Base-by-base conservation (phyloP, 2,329 filamentous ascomycete genomes). In the Xylariomycetidae sp. region DNA sequence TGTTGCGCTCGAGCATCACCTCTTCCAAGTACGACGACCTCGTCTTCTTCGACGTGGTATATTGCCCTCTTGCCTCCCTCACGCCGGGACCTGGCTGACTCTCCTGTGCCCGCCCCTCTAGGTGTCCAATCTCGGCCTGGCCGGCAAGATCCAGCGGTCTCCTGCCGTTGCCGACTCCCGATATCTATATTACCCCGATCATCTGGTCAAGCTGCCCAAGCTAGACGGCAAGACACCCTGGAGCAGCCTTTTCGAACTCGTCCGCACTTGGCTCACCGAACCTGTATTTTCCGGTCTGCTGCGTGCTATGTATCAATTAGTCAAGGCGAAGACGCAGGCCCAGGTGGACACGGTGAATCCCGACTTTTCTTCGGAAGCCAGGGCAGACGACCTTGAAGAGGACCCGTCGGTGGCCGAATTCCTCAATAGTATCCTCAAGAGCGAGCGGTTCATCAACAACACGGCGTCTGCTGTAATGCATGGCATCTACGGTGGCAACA, bases 401-500 rank as follows among this genome's bases (percentile, higher is more conserved):
- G 85, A 92, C 50, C 78, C 88, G 55, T 85, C 83, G 2, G 63
- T 92, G n/a, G 79, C 74, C 19, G 68, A 72, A 1, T 90, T 82
- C 52, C 54, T 87, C 6, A 58, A 62, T 2, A 64, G 76, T 19
- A 59, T 76, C 6, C 56, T 80, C 12, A 59, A 59, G 4, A 67
- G 70, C 26, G 63, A 68, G 15, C 57, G 65, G 20, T 43, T 84
- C 6, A 76, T 77, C 10, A 70, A 92, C 46, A 89, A 93, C 48
- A 34, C 95, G 13, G 60, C 78, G 6, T 95, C 87, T 5, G 87
- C 81, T 32, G 63, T 79, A 52, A 51, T 87, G 33, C 92, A 96
- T 58, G 92, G 92, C 25, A 87, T 96, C 38, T 95, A 93, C 58
- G 92, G 89, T 15, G 92, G 92, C 5, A 85, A 95, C 59, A 76